Conservation (phyloP, 2,329 filamentous ascomycete species). For the Colletotrichum sp. region DNA sequence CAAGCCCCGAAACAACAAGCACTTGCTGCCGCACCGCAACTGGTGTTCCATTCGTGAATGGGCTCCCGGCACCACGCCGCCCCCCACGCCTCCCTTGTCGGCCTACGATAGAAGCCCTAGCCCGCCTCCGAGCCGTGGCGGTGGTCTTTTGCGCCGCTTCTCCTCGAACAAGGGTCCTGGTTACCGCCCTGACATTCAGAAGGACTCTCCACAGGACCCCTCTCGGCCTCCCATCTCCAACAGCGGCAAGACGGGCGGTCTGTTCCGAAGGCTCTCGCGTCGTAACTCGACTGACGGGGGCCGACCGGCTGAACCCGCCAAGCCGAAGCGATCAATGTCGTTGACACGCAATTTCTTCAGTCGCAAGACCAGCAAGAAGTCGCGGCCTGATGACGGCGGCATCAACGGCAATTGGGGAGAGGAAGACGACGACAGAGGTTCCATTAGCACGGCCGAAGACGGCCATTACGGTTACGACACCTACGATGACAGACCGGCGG, state of each 20-base stretch:
- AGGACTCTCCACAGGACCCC: constrained; percentile 36
- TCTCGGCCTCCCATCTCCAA: constrained; percentile 56
- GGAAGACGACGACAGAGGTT: constrained; percentile 46
- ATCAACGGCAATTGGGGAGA: constrained; percentile 60
- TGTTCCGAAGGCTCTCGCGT: constrained; percentile 41
- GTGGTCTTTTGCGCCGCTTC: constrained; percentile 49
- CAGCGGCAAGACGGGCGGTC: constrained; percentile 26
- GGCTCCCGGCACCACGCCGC: constrained; percentile 77
- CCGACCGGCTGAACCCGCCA: constrained; percentile 36
- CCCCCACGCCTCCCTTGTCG: constrained; percentile 65
- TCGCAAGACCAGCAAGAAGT: constrained; percentile 45
- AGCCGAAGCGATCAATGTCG: constrained; percentile 64
- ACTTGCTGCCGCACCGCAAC: constrained; percentile 86
- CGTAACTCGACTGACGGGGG: constrained; percentile 41
- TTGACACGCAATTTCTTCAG: constrained; percentile 53
- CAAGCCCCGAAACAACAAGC: constrained; percentile 88
- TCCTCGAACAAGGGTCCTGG: constrained; percentile 44
- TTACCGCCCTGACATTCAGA: constrained; percentile 40
- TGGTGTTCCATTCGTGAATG: constrained; percentile 95
- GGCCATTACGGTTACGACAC: constrained; percentile 24
- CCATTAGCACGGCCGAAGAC: constrained; percentile 25
- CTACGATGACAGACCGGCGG: constrained; percentile 11
- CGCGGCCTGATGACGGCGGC: constrained; percentile 51
- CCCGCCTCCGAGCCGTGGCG: constrained; percentile 36
- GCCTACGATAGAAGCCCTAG: constrained; percentile 47